These are phyloP conservation scores for Hypoxylon rubiginosum DNA, from an alignment of 2,329 filamentous ascomycete genomes.

Conservation along the genomic window DNA sequence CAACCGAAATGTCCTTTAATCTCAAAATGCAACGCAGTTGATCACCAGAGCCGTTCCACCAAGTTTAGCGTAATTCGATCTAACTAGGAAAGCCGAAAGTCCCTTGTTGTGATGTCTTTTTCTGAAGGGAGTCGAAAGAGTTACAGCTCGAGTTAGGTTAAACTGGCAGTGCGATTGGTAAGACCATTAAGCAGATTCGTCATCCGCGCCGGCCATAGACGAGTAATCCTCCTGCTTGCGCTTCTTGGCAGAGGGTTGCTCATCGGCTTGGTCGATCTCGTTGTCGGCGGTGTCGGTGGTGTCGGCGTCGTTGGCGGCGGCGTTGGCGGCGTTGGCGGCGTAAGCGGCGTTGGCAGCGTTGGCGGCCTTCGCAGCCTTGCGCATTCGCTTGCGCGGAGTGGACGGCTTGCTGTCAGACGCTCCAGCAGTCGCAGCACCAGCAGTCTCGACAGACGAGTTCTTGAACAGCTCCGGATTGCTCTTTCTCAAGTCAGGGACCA, in stretches of 20 bases:
- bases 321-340: too few relatives aligned
- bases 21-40: neutral
- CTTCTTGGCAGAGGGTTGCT: neutral
- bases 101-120: too few relatives aligned
- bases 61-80: too few relatives aligned
- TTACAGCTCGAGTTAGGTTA: too few relatives aligned
- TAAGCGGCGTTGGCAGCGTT: too few relatives aligned
- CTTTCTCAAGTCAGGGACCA: neutral
- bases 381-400: neutral
- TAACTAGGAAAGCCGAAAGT: too few relatives aligned
- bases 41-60: neutral
- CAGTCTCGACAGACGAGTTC: neutral
- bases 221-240: neutral
- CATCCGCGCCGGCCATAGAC: neutral
- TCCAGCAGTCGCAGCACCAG: neutral
- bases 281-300: neutral
- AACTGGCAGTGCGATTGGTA: too few relatives aligned
- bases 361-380: neutral
- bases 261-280: neutral
- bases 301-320: too few relatives aligned
- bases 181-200: too few relatives aligned
- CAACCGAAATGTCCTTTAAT: neutral
- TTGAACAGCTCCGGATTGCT: neutral
- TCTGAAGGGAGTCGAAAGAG: too few relatives aligned
- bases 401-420: neutral